Percentiles rank a stretch among this genome's conserved stretches.
Evolutionary conservation across 352 stramenopile species (phyloP).

Genomic region (Hyaloperonospora arabidopsidis): DNA sequence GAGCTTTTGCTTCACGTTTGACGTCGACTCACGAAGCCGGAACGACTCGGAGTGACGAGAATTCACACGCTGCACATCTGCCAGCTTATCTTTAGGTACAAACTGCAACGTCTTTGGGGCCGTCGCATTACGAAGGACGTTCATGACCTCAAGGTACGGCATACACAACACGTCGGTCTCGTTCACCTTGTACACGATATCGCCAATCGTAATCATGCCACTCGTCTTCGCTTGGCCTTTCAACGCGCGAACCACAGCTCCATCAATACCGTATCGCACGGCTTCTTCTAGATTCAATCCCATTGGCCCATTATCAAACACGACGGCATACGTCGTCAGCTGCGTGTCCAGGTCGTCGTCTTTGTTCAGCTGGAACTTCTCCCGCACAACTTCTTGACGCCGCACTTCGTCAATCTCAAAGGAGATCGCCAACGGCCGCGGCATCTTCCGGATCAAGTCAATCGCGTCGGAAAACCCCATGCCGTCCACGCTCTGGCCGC

Average conservation of each 20-base stretch:
- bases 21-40: conserved; percentile 51
- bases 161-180: conserved; percentile 77
- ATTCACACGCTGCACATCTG: conserved; percentile 76
- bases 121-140: conserved; percentile 54
- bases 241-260: conserved; percentile 67
- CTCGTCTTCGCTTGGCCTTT: conserved; percentile 80
- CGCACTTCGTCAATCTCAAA: conserved; percentile 72
- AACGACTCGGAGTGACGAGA: conserved; percentile 77
- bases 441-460: conserved; percentile 78
- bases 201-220: conserved; percentile 72
- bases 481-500: conserved; percentile 59
- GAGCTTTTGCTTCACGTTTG: conserved; percentile 55
- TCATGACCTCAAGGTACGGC: conserved; percentile 82
- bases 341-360: conserved; percentile 63
- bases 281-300: conserved; percentile 81
- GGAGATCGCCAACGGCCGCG: conserved; percentile 65
- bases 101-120: conserved; percentile 77
- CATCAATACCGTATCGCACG: conserved; percentile 74
- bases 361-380: conserved; percentile 49
- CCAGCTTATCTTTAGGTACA: conserved; percentile 78
- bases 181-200: conserved; percentile 86
- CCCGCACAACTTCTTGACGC: conserved; percentile 44
- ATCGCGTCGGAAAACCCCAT: conserved; percentile 81
- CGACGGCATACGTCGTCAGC: conserved; percentile 76
- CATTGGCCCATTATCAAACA: conserved; percentile 82